These are phyloP conservation scores for Eurotiales sp. DNA, from an alignment of 2,329 filamentous ascomycete species.

Conservation along the genomic window DNA sequence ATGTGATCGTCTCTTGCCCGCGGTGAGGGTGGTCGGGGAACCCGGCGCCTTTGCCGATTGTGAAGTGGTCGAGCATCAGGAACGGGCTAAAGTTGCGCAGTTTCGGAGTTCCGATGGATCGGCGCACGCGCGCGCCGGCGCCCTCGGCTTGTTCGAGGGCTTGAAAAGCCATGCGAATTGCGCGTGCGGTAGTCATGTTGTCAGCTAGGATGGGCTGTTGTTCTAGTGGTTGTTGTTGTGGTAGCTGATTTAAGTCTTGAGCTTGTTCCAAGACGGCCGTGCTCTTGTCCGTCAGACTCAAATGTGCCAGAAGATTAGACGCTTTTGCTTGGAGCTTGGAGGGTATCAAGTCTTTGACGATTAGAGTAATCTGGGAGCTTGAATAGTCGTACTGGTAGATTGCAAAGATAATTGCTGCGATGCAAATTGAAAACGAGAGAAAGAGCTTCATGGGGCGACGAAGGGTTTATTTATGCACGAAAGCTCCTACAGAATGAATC, in stretches of 20 bases:
- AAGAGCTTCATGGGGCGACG: conserved; percentile 32
- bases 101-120: conserved; percentile 79
- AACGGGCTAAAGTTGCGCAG: conserved; percentile 88
- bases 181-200: conserved; percentile 66
- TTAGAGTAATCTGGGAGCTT: not conserved
- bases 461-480: conserved; percentile 28
- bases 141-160: conserved; percentile 85
- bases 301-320: not conserved
- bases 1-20: conserved; percentile 87
- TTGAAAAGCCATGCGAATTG: conserved; percentile 77
- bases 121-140: conserved; percentile 78
- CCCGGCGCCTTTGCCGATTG: conserved; percentile 71
- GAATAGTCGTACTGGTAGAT: not conserved
- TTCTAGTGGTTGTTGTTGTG: not conserved
- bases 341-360: not conserved
- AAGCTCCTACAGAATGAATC: not conserved
- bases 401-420: conserved; percentile 29
- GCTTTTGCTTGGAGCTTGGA: not conserved
- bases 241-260: not conserved
- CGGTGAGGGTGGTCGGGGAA: conserved; percentile 85
- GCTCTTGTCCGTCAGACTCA: not conserved
- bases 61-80: conserved; percentile 94
- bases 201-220: conserved; percentile 18
- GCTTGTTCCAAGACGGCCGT: too few species aligned
- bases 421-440: conserved; percentile 35